Conservation (phyloP, 352 stramenopile species). For the Pythium aristosporum region DNA sequence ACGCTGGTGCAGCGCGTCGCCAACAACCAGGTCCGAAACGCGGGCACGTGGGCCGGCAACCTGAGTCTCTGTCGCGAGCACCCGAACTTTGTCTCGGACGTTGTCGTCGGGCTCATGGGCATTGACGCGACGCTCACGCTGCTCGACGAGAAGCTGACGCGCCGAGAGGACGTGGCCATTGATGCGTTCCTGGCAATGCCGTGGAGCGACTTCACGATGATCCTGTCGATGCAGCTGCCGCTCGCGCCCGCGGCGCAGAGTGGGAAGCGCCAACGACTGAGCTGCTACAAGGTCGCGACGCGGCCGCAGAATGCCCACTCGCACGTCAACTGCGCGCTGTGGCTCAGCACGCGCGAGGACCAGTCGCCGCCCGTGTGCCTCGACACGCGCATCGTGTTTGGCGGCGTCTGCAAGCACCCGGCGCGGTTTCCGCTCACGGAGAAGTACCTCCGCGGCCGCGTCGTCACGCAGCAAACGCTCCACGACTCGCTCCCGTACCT, state of each 20-base stretch:
- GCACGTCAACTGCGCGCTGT: slow-evolving; percentile 53
- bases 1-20: slow-evolving; percentile 43
- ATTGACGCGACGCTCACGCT: slow-evolving; percentile 36
- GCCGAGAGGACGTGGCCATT: slow-evolving; percentile 22
- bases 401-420: slow-evolving; percentile 33
- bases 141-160: slow-evolving; percentile 20
- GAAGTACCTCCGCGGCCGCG: slow-evolving; percentile 21
- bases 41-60: slow-evolving; percentile 29
- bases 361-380: slow-evolving; percentile 20
- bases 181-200: slow-evolving; percentile 29
- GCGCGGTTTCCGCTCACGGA: slow-evolving; percentile 29
- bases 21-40: slow-evolving; percentile 63
- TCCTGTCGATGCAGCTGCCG: slow-evolving; percentile 33
- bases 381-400: slow-evolving; percentile 32
- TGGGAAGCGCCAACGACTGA: slow-evolving; percentile 18
- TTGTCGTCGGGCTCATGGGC: slow-evolving; percentile 36
- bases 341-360: slow-evolving; percentile 17
- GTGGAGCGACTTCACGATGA: slow-evolving; percentile 23
- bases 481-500: slow-evolving; percentile 11
- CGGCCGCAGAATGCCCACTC: slow-evolving; percentile 54
- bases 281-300: slow-evolving; percentile 54
- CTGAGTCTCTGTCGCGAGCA: slow-evolving; percentile 43
- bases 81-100: slow-evolving; percentile 52
- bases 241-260: not conserved
- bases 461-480: slow-evolving; percentile 26